These are phyloP conservation scores for Dichotomopilus funicola DNA, from an alignment of 2,329 filamentous ascomycete species.

Conservation along the genomic window DNA sequence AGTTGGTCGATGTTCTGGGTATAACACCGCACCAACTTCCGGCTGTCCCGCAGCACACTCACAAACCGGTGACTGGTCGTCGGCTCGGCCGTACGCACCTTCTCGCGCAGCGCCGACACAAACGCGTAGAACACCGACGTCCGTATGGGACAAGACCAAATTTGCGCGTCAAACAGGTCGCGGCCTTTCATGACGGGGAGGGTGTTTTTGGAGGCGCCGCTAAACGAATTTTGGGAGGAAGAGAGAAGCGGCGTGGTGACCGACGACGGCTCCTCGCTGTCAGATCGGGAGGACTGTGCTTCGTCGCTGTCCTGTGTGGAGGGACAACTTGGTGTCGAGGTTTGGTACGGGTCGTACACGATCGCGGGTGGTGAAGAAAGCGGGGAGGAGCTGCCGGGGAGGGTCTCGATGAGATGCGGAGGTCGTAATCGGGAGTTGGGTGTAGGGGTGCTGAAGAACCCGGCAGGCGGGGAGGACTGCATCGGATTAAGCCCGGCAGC, in stretches of 20 bases:
- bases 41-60: slow-evolving; percentile 57
- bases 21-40: slow-evolving; percentile 64
- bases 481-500: background rate
- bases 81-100: slow-evolving; percentile 55
- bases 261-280: slow-evolving; percentile 39
- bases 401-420: slow-evolving; percentile 11
- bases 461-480: slow-evolving; percentile 19
- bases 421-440: slow-evolving; percentile 4
- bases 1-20: slow-evolving; percentile 72
- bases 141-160: slow-evolving; percentile 61
- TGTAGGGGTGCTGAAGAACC: slow-evolving; percentile 23
- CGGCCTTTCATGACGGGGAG: slow-evolving; percentile 62
- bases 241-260: slow-evolving; percentile 31
- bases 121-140: slow-evolving; percentile 70
- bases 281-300: slow-evolving; percentile 36
- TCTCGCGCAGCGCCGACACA: slow-evolving; percentile 59
- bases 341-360: slow-evolving; percentile 46
- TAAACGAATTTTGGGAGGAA: slow-evolving; percentile 28
- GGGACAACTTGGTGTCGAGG: slow-evolving; percentile 18
- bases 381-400: slow-evolving; percentile 43
- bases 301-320: slow-evolving; percentile 25
- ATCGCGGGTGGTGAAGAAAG: slow-evolving; percentile 50
- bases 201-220: slow-evolving; percentile 24
- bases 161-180: slow-evolving; percentile 64
- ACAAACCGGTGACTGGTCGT: slow-evolving; percentile 65